phyloP scores from a whole-genome alignment of 352 stramenopile genomes.

The Globisporangium cystogenes region DNA sequence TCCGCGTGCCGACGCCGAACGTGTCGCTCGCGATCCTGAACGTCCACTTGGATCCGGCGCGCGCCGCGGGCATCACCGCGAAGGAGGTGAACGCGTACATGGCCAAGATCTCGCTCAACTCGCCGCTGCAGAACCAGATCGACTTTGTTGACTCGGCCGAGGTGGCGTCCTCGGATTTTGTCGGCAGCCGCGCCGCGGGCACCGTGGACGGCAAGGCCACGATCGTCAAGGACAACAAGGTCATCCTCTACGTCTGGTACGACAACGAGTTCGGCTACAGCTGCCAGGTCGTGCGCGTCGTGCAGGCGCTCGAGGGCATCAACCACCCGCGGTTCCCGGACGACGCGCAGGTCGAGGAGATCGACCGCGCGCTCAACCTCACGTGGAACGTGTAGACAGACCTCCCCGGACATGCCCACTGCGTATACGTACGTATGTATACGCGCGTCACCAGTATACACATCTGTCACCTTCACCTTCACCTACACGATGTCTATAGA shows the following conservation, averaged over 20 bases:
- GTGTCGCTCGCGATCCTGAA: constrained; percentile 98
- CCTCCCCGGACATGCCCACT: too few species aligned
- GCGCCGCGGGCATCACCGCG: constrained; percentile 50
- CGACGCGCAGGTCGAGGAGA: constrained; percentile 55
- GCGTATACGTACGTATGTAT: too few species aligned
- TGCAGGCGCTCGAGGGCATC: constrained; percentile 79
- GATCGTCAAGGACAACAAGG: constrained; percentile 80
- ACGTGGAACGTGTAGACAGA: constrained; percentile 28
- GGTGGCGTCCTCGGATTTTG: constrained; percentile 79
- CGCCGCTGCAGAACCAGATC: constrained; percentile 84
- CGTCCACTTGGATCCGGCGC: constrained; percentile 83
- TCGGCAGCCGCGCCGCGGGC: constrained; percentile 63
- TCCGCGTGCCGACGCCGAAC: constrained; percentile 98
- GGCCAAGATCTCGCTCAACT: constrained; percentile 77
- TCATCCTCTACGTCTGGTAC: constrained; percentile 89
- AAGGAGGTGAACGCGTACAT: constrained; percentile 76
- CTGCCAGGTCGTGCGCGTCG: constrained; percentile 77
- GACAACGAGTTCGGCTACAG: constrained; percentile 91
- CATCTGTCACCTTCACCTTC: too few species aligned
- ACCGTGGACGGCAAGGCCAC: constrained; percentile 84
- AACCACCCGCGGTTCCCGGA: constrained; percentile 69
- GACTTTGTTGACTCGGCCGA: constrained; percentile 85
- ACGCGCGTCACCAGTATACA: too few species aligned
- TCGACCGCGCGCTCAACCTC: constrained; percentile 60
- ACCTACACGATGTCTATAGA: too few species aligned